phyloP scores from a whole-genome alignment of 768 basidiomycete species.

The Ephemerocybe angulata region DNA sequence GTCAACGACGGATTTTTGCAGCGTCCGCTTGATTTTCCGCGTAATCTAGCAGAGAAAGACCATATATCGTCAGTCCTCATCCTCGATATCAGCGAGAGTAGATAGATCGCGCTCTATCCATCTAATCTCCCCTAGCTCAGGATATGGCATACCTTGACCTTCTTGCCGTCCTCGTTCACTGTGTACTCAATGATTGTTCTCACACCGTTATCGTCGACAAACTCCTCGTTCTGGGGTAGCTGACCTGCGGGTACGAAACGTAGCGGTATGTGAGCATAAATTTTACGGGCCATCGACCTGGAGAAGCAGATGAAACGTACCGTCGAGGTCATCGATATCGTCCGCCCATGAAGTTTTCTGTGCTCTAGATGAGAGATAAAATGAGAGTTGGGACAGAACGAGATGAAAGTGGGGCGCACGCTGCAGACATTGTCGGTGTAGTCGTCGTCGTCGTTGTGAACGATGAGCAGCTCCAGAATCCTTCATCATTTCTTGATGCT shows the following conservation, averaged over 20 bases:
- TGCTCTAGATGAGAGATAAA: constrained; percentile 24
- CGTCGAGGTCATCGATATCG: constrained; percentile 71
- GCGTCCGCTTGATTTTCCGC: constrained; percentile 76
- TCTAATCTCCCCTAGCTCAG: constrained; percentile 2
- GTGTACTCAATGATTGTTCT: constrained; percentile 79
- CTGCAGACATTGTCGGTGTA: constrained; percentile 25
- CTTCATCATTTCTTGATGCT: too few species aligned
- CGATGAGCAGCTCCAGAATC: background rate
- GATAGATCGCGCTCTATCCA: background rate
- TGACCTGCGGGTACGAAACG: constrained; percentile 26
- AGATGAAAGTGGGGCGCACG: constrained; percentile 21
- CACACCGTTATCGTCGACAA: constrained; percentile 81
- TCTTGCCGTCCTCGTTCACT: constrained; percentile 90
- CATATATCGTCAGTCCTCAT: too few species aligned
- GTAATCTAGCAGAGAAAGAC: constrained; percentile 59
- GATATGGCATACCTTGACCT: constrained; percentile 68
- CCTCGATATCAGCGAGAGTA: too few species aligned
- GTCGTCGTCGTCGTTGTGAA: constrained; percentile 3
- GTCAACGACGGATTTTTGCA: constrained; percentile 91
- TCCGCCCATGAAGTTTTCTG: constrained; percentile 85
- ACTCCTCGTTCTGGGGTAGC: constrained; percentile 61
- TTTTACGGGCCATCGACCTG: background rate
- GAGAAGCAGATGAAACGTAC: constrained; percentile 31
- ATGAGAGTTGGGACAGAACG: background rate
- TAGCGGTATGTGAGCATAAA: background rate